These are phyloP conservation scores for Arthroderma sp. DNA, from an alignment of 2,329 filamentous ascomycete species.

Conservation along the genomic window DNA sequence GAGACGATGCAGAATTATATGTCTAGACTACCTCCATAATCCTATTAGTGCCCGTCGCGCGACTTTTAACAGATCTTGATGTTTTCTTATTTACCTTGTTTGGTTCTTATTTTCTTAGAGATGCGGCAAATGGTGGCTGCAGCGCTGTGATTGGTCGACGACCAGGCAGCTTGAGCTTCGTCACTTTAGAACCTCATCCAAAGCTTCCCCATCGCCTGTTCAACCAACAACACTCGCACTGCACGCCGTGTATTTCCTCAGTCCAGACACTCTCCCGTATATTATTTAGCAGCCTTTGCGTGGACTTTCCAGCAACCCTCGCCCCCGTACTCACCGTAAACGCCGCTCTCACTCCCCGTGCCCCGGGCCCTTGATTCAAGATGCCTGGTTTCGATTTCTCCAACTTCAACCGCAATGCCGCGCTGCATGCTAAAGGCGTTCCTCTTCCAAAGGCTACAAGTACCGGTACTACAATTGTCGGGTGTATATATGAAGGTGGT, in stretches of 20 bases:
- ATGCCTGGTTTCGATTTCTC: conserved; percentile 99
- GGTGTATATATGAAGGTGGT: conserved; percentile 89
- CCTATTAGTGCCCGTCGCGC: no score
- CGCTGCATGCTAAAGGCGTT: conserved; percentile 83
- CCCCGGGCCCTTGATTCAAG: conserved; percentile 8
- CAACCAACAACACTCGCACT: no score
- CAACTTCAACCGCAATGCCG: conserved; percentile 98
- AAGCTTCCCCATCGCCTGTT: no score
- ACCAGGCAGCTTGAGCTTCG: conserved; percentile 30
- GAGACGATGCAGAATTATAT: no score
- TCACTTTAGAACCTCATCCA: conserved; percentile 19
- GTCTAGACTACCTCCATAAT: no score
- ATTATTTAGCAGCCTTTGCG: no score
- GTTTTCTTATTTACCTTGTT: no score
- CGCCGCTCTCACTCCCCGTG: not conserved
- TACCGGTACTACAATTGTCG: conserved; percentile 97
- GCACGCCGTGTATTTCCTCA: no score
- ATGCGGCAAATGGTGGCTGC: conserved; percentile 7
- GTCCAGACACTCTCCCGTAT: no score
- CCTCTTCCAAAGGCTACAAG: conserved; percentile 95
- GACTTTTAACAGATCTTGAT: no score
- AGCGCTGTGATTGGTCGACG: not conserved
- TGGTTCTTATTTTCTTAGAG: not conserved
- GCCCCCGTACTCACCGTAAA: not conserved
- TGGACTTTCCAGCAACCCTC: no score